Evolutionary conservation across 331 rosid genomes (phyloP), one percentile per base, ranked within the genome.

Genomic region (Arachis monticola): DNA sequence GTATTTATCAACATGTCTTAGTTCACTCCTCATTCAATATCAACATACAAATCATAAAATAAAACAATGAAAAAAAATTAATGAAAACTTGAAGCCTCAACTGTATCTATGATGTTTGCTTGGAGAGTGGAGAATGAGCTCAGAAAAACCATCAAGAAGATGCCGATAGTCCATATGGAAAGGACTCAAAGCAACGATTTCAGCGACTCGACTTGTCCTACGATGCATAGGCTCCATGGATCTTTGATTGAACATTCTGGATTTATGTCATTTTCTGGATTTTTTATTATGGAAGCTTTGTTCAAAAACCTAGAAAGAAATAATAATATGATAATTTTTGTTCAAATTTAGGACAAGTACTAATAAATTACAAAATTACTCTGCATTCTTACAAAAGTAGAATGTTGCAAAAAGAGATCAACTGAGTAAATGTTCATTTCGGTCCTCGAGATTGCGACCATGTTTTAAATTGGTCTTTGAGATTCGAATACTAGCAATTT

Each of bases 151-250:
- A 77, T 52, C 76, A 87, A 50, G 10, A 82, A 17, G 61, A 87
- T 77, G 80, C 85, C 85, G 0, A 88, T 73, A 6, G 91, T 77
- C 86, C 86, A 87, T 64, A 87, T 66, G 11, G 91, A 87, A 42
- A 87, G 44, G 45, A 82, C 71, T 71, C 80, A 59, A 11, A 87
- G 60, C 66, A 84, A 67, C 84, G 85, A 17, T 17, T 17, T 17
- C 22, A 17, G 22, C 22, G 22, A 17, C 22, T 17, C 22, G 22
- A 17, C 22, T 73, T 84, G 81, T 64, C 60, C 57, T 12, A 84
- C 81, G 41, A 83, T 76, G 86, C 91, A 87, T 11, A 81, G 77
- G 64, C 64, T 84, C 90, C 86, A 81, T 70, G 88, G 78, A 46
- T 83, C 60, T 27, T 76, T 78, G 55, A 75, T 70, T 35, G 77